phyloP scores from a whole-genome alignment of 345 rosid species.

The Lepidium africanum region DNA sequence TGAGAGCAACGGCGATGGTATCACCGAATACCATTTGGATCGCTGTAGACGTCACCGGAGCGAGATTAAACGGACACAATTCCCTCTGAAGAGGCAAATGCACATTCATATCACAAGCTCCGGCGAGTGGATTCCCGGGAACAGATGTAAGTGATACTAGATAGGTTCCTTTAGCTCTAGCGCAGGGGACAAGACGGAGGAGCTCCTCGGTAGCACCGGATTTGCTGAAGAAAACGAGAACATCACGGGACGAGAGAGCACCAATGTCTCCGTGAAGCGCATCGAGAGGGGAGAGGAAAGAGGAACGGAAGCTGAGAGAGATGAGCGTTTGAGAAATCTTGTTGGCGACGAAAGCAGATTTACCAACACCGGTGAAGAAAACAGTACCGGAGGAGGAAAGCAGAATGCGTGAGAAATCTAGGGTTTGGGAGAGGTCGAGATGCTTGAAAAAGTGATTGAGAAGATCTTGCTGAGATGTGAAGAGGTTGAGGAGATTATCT shows the following conservation, averaged over 20 bases:
- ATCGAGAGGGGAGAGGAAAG: constrained; percentile 78
- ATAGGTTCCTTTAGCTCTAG: constrained; percentile 58
- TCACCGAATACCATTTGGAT: constrained; percentile 99
- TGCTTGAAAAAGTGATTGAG: constrained; percentile 85
- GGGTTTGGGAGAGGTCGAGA: constrained; percentile 67
- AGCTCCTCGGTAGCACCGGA: constrained; percentile 91
- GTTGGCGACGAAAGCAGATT: constrained; percentile 89
- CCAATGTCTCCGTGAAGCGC: constrained; percentile 98
- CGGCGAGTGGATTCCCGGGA: constrained; percentile 56
- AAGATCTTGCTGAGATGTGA: constrained; percentile 83
- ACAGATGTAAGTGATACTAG: constrained; percentile 80
- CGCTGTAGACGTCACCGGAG: constrained; percentile 95
- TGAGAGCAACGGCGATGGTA: constrained; percentile 90
- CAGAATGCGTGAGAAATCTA: constrained; percentile 64
- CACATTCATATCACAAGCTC: constrained; percentile 70
- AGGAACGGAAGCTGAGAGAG: constrained; percentile 69
- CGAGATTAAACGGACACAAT: constrained; percentile 86
- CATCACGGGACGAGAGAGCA: constrained; percentile 41
- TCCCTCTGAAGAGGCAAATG: constrained; percentile 84
- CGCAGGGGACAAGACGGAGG: constrained; percentile 86
- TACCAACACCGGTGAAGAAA: constrained; percentile 92
- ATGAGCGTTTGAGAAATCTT: constrained; percentile 89
- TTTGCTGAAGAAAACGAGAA: constrained; percentile 80
- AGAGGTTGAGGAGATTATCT: constrained; percentile 57
- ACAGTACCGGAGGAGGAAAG: constrained; percentile 53